Percentiles rank a stretch among this genome's conserved stretches.
These are phyloP conservation scores for Sporothrix variecibatus DNA, from an alignment of 2,329 filamentous ascomycete genomes.

Conservation along the genomic window DNA sequence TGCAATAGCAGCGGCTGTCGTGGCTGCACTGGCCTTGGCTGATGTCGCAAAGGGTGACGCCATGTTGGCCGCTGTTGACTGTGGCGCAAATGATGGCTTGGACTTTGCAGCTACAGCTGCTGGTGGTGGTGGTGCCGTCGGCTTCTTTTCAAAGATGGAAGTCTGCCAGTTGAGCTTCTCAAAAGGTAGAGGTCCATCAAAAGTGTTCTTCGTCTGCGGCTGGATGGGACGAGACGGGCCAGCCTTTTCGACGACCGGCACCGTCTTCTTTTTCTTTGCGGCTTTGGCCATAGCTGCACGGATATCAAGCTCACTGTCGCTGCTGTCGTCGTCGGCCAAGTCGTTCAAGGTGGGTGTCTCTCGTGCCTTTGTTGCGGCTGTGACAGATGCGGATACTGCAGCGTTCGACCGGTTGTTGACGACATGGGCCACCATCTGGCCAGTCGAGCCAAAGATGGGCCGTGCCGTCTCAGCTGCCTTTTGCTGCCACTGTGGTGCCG, in stretches of 20 bases:
- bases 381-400: conserved; percentile 41
- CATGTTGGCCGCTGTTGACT: not conserved
- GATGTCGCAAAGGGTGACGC: conserved; percentile 13
- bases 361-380: conserved; percentile 27
- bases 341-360: conserved; percentile 39
- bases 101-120: conserved; percentile 29
- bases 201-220: conserved; percentile 61
- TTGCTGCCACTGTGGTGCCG: conserved; percentile 58
- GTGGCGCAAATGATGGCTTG: not conserved
- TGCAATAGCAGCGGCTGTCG: not conserved
- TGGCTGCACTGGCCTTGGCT: not conserved
- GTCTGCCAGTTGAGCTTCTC: conserved; percentile 77
- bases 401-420: conserved; percentile 73
- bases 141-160: conserved; percentile 52
- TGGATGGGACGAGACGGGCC: conserved; percentile 40
- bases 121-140: conserved; percentile 31
- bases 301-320: conserved; percentile 80
- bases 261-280: conserved; percentile 53
- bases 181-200: conserved; percentile 85
- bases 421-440: conserved; percentile 68
- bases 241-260: conserved; percentile 32
- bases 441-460: conserved; percentile 53
- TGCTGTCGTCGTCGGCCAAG: conserved; percentile 50
- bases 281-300: conserved; percentile 74
- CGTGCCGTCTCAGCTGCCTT: conserved; percentile 53